Evolutionary conservation across 768 basidiomycete genomes (phyloP), one percentile per base, ranked within the genome.

Genomic region (Suillus clintonianus): DNA sequence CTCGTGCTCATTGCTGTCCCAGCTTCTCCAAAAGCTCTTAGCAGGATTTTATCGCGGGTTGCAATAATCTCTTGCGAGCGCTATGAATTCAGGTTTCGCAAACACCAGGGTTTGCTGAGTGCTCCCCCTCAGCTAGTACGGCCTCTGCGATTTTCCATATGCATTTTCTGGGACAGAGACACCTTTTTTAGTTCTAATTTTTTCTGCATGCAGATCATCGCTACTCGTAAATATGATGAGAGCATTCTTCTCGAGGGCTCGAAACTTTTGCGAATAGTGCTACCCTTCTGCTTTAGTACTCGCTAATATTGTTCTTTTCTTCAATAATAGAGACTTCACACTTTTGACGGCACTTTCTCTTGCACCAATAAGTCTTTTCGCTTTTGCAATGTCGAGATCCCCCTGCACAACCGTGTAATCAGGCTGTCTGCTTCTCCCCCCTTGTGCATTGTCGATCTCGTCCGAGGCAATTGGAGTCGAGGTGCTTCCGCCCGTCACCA

Each of bases 301-400:
- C 39, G 17, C 61, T 27, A 30, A 51, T 4, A 27, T 41, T 41
- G 48, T 50, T 19, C 56, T 30, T 61, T 72, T 53, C 67, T 85
- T 88, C 51, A 79, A 77, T 14, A 92, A 78, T 14, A 89, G 70
- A 10, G 68, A 69, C 70, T 87, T 88, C 45, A 91, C 86, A 59
- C 80, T 84, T 50, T 81, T 83, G 64, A 94, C 85, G 0, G 90
- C 84, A 60, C 83, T 86, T 73, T 92, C 89, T 65, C 92, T 79
- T 0, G 90, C 90, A 59, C 80, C 82, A 27, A 93, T 80, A 36
- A 93, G 83, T 32, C 90, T 83, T 59, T 82, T 87, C 13, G 84
- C 88, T 72, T 87, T 92, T 11, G 81, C 69, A 3, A 91, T 62
- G 72, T 93, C 89, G 51, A 76, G 70, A 5, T 71, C 72, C 11